Base-by-base conservation (phyloP, 495 filamentous ascomycete species). In the Penicillium parvum region DNA sequence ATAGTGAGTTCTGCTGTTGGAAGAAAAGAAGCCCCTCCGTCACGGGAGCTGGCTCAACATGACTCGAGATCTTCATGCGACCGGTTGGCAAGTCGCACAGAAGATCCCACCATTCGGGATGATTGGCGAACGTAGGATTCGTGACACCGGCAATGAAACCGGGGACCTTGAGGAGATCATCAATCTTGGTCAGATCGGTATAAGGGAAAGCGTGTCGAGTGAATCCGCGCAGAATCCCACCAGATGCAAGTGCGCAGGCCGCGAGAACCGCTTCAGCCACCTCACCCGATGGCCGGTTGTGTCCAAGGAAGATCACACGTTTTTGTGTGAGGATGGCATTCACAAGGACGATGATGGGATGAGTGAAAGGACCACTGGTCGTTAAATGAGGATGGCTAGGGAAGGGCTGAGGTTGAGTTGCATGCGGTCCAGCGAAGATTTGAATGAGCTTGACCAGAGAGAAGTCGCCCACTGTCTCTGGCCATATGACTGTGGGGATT, bases 201-300 rank as follows among this genome's bases (percentile, higher is more conserved):
- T 99, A 99, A 5, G 92, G 92, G 58, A 99, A 99, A 10, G 94
- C 94, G 68, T 96, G 87, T n/a, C 92, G 81, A 14, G 90, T 96
- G 65, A 97, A 97, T 16, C 94, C 92, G 29, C 88, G 72, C 12
- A 99, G 72, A n/a, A 96, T 74, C 16, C 94, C 92, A n/a, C 92
- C 94, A 17, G 89, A 95, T 15, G 86, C 90, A 21, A 99, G 76
- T 4, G 92, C 87, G 62, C 91, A 97, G 1, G 91, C 89, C 2
- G 87, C 92, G 0, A 98, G 75, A 5, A 98, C 92, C 3, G 92
- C 90, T 66, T 97, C 91, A 5, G 90, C 92, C 8, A 98, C 92
- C 57, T 95, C 88, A 2, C 87, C 86, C 2, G 91, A 96, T 5
- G 92, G 90, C 52, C 88, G 83, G 52, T 92, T 94, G 61, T 99